Evolutionary conservation across 306 rosid species (phyloP), one percentile per base, ranked within the genome.

Genomic region (Comarum palustre): DNA sequence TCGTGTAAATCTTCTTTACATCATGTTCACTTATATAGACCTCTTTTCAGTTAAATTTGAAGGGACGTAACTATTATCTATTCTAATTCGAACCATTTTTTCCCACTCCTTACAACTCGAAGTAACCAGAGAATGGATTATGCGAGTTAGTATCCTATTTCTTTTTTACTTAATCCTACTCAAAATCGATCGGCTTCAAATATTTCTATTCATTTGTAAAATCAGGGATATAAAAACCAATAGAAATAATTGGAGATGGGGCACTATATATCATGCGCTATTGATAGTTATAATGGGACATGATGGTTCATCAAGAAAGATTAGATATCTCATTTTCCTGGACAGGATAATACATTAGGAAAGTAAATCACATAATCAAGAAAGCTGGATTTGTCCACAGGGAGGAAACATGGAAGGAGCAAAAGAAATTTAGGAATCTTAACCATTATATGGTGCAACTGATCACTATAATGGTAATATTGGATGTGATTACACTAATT

Each of bases 301-400:
- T 84, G 90, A 84, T 86, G 47, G 86, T 87, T 83, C 81, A 74
- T 78, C 82, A 84, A 80, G 82, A 82, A 78, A 83, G 84, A 73
- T 79, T 74, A 73, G 87, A 75, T 80, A 71, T 78, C 75, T 83
- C 80, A 80, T 78, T 83, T 81, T 80, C 78, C 20, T 66, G 54
- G 64, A 76, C 38, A 63, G 71, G 39, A 79, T 77, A 85, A 76
- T 81, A 79, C 82, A 74, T 73, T 65, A 36, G 24, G 54, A 75
- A 71, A 81, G 29, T 59, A 57, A 72, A 36, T 54, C 65, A 71
- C 46, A n/a, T 39, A 55, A 71, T 71, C 75, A 71, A 42, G 68
- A 65, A 78, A 75, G 68, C 41, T 84, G 81, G 73, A 68, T 17
- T 41, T 62, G 62, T 54, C 76, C 42, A 45, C 82, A 62, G 13